phyloP scores from a whole-genome alignment of 305 asterid species.

The Solanum aculeatissimum region DNA sequence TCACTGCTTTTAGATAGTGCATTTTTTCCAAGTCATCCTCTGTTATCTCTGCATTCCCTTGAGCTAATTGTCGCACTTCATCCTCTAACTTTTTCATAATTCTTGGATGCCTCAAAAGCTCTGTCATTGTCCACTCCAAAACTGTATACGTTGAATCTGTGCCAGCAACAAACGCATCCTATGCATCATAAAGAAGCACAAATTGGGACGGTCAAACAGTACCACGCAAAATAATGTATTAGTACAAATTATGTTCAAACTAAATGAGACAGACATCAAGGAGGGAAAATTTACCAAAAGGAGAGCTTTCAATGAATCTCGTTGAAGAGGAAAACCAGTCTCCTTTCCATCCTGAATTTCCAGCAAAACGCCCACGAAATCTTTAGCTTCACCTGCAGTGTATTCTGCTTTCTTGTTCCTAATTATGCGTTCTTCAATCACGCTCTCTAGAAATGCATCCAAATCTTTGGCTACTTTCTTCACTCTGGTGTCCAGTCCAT shows the following conservation, averaged over 20 bases:
- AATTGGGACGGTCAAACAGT: neutral
- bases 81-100: constrained; percentile 7
- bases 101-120: constrained; percentile 24
- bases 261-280: neutral
- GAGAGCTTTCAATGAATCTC: neutral
- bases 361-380: neutral
- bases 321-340: neutral
- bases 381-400: neutral
- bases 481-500: neutral
- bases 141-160: constrained; percentile 10
- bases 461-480: neutral
- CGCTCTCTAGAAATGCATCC: neutral
- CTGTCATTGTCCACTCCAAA: constrained; percentile 26
- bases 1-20: constrained; percentile 26
- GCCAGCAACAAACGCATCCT: constrained; percentile 9
- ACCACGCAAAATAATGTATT: neutral
- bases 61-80: constrained; percentile 6
- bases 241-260: neutral
- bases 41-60: neutral
- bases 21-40: constrained; percentile 13
- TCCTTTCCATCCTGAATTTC: neutral
- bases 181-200: neutral
- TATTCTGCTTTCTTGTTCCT: neutral
- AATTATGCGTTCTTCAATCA: neutral
- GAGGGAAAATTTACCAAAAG: neutral